Evolutionary conservation across 768 basidiomycete genomes (phyloP).

Genomic region (Kwoniella dendrophila): DNA sequence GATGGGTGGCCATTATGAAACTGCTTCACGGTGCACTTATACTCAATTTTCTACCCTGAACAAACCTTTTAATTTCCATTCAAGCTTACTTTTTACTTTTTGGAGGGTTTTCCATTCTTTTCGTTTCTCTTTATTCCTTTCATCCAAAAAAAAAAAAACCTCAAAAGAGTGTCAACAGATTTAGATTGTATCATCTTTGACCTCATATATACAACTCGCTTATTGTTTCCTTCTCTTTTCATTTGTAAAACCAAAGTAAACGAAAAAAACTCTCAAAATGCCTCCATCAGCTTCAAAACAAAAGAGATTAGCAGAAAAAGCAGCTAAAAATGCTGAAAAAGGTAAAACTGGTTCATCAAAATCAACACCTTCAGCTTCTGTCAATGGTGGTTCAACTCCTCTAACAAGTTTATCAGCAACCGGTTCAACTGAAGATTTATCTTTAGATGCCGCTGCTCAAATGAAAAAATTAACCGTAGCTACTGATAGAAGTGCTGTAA

Average conservation of each 20-base stretch:
- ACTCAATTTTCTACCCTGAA: no score
- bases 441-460: constrained; percentile 52
- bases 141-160: no score
- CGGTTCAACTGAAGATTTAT: constrained; percentile 75
- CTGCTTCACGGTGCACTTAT: no score
- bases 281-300: constrained; percentile 61
- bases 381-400: constrained; percentile 70
- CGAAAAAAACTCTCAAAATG: constrained; percentile 39
- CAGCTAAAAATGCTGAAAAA: constrained; percentile 60
- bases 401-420: constrained; percentile 79
- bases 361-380: constrained; percentile 67
- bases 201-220: not conserved
- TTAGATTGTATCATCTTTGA: not conserved
- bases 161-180: constrained; percentile 5
- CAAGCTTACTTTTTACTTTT: no score
- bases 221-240: not conserved
- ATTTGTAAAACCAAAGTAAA: not conserved
- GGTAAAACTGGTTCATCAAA: constrained; percentile 59
- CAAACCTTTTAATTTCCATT: no score
- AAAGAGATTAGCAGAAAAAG: constrained; percentile 92
- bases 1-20: constrained; percentile 16
- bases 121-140: no score
- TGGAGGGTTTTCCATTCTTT: no score
- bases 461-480: constrained; percentile 90
- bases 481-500: constrained; percentile 73